Percentiles rank a stretch among this genome's conserved stretches.
Evolutionary conservation across 768 basidiomycete species (phyloP).

Genomic region (Mycena haematopus): DNA sequence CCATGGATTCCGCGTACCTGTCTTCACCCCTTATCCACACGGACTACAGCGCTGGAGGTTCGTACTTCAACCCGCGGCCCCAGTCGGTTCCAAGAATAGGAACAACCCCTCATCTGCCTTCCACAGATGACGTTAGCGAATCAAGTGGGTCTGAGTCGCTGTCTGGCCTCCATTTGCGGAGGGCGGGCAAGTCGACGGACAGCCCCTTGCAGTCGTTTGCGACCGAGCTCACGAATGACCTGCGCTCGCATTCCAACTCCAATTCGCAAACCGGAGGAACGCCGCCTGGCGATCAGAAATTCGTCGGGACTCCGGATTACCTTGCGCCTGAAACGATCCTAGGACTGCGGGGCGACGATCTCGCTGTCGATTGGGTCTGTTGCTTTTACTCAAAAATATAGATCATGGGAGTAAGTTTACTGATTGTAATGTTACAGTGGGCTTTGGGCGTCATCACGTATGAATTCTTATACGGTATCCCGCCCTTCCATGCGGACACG

Average conservation of each 20-base stretch:
- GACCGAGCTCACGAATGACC: slow-evolving; percentile 81
- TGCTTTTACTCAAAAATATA: slow-evolving; percentile 15
- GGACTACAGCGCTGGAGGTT: slow-evolving; percentile 66
- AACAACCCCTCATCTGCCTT: slow-evolving; percentile 69
- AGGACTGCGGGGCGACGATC: slow-evolving; percentile 93
- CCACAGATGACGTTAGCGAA: slow-evolving; percentile 85
- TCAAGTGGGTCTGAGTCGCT: slow-evolving; percentile 85
- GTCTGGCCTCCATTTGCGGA: slow-evolving; percentile 59
- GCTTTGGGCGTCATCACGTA: slow-evolving; percentile 98
- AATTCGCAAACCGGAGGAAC: slow-evolving; percentile 56
- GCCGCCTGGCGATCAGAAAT: slow-evolving; percentile 87
- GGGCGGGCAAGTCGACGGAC: slow-evolving; percentile 58
- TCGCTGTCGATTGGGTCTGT: slow-evolving; percentile 95
- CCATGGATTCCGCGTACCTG: slow-evolving; percentile 80
- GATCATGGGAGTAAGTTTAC: background rate
- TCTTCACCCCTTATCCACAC: slow-evolving; percentile 75
- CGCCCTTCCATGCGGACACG: slow-evolving; percentile 97
- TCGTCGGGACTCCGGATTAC: slow-evolving; percentile 98
- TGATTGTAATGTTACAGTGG: slow-evolving; percentile 66
- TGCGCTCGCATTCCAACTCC: slow-evolving; percentile 82
- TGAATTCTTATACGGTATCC: slow-evolving; percentile 96
- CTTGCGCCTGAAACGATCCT: slow-evolving; percentile 95
- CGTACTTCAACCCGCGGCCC: slow-evolving; percentile 81
- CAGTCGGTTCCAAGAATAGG: slow-evolving; percentile 62
- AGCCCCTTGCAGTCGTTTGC: slow-evolving; percentile 90